Base-by-base conservation (phyloP, 2,329 filamentous ascomycete species). In the Hansfordia pulvinata region DNA sequence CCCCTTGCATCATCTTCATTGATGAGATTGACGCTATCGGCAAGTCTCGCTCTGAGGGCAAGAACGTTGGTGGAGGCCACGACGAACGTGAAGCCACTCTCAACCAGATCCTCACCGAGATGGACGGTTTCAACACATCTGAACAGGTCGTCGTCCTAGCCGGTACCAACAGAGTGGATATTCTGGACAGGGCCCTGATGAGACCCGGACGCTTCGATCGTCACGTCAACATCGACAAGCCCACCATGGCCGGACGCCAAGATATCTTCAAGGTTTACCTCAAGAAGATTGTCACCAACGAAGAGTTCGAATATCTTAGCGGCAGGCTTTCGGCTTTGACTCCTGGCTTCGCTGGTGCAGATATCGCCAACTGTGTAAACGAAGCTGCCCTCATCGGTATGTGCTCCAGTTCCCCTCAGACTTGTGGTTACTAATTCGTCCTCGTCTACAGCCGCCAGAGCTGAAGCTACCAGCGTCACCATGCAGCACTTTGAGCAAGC, bases 11-110 rank as follows among this genome's bases (percentile, higher is more conserved):
- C 54, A 92, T 98, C 54, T 98, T 98, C 62, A 96, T 98, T 39
- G 90, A 98, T 49, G 90, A 98, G 56, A 98, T 98, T 42, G 90
- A 98, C 51, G 90, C 90, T 31, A 94, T 98, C 43, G 90, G 90
- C 41, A 84, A 86, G 49, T 81, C 88, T 29, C 74, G 90, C 57
- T 66, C 76, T 13, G 92, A 93, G 48, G 72, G 77, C 19, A 79
- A 77, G 24, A 58, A 59, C 9, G 83, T 83, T 31, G 79, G 80
- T 20, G 86, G 88, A 36, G 90, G 90, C 34, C 96, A 96, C 46
- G 90, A 98, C 47, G 90, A 98, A 59, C 79, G 90, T 34, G 90
- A 98, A 58, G 83, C 82, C 25, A 98, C 90, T 0, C 74, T 98
- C 16, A 98, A 98, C 56, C 90, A 98, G 58, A 96, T 98, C 34